phyloP scores from a whole-genome alignment of 1,284 basidiomycete genomes.

The Ceratobasidium sp. region DNA sequence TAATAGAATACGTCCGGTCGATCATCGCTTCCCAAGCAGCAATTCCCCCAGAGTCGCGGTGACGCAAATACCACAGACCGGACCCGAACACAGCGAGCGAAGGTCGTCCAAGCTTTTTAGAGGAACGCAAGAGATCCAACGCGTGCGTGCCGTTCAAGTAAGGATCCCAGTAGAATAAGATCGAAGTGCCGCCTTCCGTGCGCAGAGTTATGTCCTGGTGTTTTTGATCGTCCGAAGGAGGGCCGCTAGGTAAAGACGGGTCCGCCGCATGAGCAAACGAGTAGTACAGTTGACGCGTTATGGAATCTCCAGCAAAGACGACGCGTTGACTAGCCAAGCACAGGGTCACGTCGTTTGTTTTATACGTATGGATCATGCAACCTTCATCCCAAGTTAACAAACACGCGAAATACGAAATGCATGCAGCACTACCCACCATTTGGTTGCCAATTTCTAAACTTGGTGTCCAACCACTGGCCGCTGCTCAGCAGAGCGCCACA shows the following conservation, averaged over 20 bases:
- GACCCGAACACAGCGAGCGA: conserved; percentile 83
- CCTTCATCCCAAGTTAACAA: conserved; percentile 59
- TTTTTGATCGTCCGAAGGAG: conserved; percentile 68
- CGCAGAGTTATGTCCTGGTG: conserved; percentile 70
- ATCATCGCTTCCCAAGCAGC: conserved; percentile 79
- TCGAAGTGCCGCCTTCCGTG: conserved; percentile 60
- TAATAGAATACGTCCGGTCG: conserved; percentile 66
- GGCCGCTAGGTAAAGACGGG: conserved; percentile 63
- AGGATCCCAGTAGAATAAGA: conserved; percentile 83
- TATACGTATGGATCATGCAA: conserved; percentile 78
- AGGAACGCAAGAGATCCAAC: conserved; percentile 32
- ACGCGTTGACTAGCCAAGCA: conserved; percentile 68
- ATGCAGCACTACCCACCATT: conserved; percentile 64
- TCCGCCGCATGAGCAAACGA: conserved; percentile 72
- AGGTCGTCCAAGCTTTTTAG: conserved; percentile 54
- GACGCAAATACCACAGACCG: conserved; percentile 87
- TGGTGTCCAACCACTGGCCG: conserved; percentile 82
- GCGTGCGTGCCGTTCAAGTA: conserved; percentile 74
- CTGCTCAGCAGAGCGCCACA: conserved; percentile 75
- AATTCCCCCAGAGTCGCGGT: conserved; percentile 75
- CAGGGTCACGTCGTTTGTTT: conserved; percentile 61
- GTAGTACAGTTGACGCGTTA: conserved; percentile 82
- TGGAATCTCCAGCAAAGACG: conserved; percentile 87
- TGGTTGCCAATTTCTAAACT: conserved; percentile 81
- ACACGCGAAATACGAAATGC: conserved; percentile 1